Evolutionary conservation across 106 monocot genomes (phyloP).

Genomic region (Dioscorea alata): DNA sequence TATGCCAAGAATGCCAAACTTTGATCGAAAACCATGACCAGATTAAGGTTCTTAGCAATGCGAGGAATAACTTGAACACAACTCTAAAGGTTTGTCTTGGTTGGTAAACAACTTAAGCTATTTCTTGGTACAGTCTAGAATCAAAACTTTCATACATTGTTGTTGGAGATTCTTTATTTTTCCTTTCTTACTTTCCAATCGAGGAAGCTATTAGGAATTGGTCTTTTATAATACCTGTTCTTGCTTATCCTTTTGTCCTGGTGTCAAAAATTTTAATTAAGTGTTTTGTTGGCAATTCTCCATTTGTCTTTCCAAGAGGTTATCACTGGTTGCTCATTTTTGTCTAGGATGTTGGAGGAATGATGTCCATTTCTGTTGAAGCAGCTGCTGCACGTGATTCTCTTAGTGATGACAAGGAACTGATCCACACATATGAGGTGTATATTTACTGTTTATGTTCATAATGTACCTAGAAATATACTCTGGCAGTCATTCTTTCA

Average conservation of each 20-base stretch:
- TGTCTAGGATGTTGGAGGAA: slow-evolving; percentile 90
- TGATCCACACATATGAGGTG: slow-evolving; percentile 97
- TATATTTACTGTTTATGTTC: neutral
- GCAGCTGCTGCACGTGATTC: slow-evolving; percentile 97
- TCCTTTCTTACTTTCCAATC: no score
- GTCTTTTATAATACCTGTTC: no score
- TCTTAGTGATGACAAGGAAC: slow-evolving; percentile 74
- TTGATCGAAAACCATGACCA: slow-evolving; percentile 95
- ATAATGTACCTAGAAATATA: neutral
- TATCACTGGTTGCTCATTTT: slow-evolving; percentile 7
- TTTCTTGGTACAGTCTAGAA: no score
- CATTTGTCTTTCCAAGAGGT: neutral
- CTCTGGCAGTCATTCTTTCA: no score
- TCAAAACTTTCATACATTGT: no score
- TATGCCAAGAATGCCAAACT: slow-evolving; percentile 96
- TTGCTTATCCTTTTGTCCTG: no score
- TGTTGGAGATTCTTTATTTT: no score
- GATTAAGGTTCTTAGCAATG: slow-evolving; percentile 98
- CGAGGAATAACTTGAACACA: slow-evolving; percentile 96
- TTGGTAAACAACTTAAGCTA: neutral
- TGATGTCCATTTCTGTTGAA: slow-evolving; percentile 99
- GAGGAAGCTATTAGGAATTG: no score
- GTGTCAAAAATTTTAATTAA: no score
- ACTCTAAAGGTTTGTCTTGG: slow-evolving; percentile 69
- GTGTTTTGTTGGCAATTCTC: neutral